Base-by-base conservation (phyloP, 176 grass and related monocot genomes). In the Poa annua region DNA sequence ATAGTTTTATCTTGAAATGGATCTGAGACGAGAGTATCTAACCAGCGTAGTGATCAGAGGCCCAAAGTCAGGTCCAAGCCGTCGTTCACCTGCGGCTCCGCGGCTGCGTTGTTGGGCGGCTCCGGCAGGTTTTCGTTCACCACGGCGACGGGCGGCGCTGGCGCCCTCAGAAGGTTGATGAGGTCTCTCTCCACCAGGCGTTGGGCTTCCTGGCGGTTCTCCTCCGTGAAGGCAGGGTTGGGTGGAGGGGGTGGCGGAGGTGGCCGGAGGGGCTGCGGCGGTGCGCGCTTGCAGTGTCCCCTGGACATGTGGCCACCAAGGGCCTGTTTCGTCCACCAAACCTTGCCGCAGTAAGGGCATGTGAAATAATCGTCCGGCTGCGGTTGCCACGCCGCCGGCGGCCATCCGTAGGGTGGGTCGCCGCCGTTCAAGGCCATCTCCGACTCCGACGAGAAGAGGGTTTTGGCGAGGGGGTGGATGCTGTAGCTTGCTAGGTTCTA, bases 221-320 rank as follows among this genome's bases (percentile, higher is more conserved):
- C 5, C 62, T 39, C 35, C 73, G 49, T 69, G 16, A 77, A 68
- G 14, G 34, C 17, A 3, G 21, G 16, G 62, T 57, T 84, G 3
- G 62, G 42, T 25, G 59, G 24, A 14, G 1, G 25, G 22, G 60
- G 60, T 63, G 60, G 60, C 60, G 60, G 60, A 63, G 60, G 12
- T 63, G 60, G 25, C n/a, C n/a, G n/a, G 60, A 63, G 60, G 60
- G 60, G 25, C 60, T 63, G 25, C 12, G 11, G 5, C 60, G 60
- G 60, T 5, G 60, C 0, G 1, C 5, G 2, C 21, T 3, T 25
- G 42, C 69, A 72, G 41, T 6, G 2, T 13, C 45, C 45, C 22
- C 13, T 72, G 21, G 68, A 71, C 68, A 72, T 72, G 38, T 72
- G 69, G 13, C 69, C 69, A 26, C 69, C 69, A 6, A 72, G 42